Evolutionary conservation across 129 eudicot genomes (phyloP), one percentile per base, ranked within the genome.

Genomic region (Artemisia argyi): DNA sequence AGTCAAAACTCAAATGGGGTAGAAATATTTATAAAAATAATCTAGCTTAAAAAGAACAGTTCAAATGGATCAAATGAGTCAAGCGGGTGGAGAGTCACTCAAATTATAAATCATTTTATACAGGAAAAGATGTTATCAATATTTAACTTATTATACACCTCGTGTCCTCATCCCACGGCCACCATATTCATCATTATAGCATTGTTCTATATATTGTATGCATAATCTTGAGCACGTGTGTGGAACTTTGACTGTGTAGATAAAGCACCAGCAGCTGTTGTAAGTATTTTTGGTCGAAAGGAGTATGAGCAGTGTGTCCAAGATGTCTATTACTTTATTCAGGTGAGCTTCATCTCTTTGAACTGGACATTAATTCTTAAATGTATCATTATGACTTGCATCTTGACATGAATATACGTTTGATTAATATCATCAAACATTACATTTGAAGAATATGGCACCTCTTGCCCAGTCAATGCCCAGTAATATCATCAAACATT

Each of bases 271-370:
- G 85, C 94, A 72, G 91, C 97, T 69, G 78, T 95, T 61, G 91
- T 86, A 32, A 80, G 99, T 74, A 83, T 95, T 81, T 85, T 95
- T 81, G 99, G 99, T 63, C 94, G 85, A 22, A 95, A 88, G 83
- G 97, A 88, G 76, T 95, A 95, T 81, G 99, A 88, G 66, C 94
- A 88, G 63, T 88, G 96, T 83, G 99, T 89, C 54, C 85, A 86
- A 83, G 99, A 90, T 80, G 87, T 95, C 48, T 90, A 90, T 84
- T 86, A 74, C 83, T 95, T 90, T 83, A 85, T 95, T 76, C 99
- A 90, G 99, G 99, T 95, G 35, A 69, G 52, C 48, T 56, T 63
- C 22, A 26, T 51, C 39, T 50, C 32, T 6, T 6, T 13, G 16
- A 53, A 32, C 73, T 56, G 24, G 42, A 44, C 14, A 47, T 44